Conservation (phyloP, 768 basidiomycete genomes). For the Mycena maculata region DNA sequence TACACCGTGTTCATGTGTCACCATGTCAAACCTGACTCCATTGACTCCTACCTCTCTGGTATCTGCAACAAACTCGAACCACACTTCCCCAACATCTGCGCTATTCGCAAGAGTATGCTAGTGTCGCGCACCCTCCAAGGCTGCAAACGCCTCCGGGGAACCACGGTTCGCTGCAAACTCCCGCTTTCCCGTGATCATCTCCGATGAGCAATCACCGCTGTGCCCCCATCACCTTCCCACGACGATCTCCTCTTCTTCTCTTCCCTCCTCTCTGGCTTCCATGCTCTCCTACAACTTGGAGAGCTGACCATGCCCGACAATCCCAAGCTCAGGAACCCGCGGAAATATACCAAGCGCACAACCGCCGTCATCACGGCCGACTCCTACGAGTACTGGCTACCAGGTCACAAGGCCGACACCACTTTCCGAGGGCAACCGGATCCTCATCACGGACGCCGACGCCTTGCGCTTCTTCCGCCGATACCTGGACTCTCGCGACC, state of each 20-base stretch:
- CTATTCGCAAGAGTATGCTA: neutral
- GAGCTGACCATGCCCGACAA: slow-evolving; percentile 38
- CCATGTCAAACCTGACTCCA: neutral
- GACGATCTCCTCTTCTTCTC: slow-evolving; percentile 26
- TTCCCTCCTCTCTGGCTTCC: slow-evolving; percentile 34
- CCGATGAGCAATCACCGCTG: neutral
- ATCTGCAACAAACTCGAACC: neutral
- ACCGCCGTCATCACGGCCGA: slow-evolving; percentile 4
- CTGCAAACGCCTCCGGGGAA: neutral
- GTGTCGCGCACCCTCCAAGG: neutral
- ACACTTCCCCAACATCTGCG: neutral
- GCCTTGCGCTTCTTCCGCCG: neutral
- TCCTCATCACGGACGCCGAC: slow-evolving; percentile 2
- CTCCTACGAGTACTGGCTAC: slow-evolving; percentile 21
- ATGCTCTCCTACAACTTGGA: slow-evolving; percentile 33
- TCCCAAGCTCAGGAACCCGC: neutral
- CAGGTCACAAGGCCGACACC: neutral
- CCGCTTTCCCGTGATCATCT: neutral
- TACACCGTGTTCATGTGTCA: neutral
- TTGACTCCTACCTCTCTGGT: neutral
- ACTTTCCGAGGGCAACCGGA: slow-evolving; percentile 10
- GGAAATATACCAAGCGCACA: slow-evolving; percentile 32
- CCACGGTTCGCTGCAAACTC: neutral
- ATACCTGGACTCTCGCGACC: slow-evolving; percentile 37
- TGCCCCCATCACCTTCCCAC: neutral